Evolutionary conservation across 148 eudicot genomes (phyloP), one percentile per base, ranked within the genome.

Genomic region (Polygonum maritimum): DNA sequence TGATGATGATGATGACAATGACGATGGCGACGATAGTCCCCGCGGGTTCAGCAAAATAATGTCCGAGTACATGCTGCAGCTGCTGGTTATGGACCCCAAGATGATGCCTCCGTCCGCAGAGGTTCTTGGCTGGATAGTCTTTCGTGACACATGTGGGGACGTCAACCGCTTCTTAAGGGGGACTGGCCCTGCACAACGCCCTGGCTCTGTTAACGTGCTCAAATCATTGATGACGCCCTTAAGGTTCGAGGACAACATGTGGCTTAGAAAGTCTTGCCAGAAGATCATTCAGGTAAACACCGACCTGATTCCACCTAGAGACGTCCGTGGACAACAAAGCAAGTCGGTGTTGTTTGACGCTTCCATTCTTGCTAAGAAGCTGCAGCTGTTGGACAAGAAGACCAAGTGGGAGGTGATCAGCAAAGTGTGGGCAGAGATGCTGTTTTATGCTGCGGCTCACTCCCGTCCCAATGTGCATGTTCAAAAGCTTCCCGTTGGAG

Each of bases 301-400:
- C 16, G 67, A 48, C 44, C 15, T 51, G 55, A 73, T 74, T 15
- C 13, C 33, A 5, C 77, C 77, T 1, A 38, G 11, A 2, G 75
- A 45, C 22, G 77, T 69, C 0, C 62, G 73, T 44, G 82, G 82
- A 47, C 79, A 67, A 4, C 22, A 77, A 19, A 82, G 82, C 73
- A 79, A 74, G n/a, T 74, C 81, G 0, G 70, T 82, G 57, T 14
- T 82, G 73, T 76, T 82, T 54, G 77, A 82, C 16, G 79, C 75
- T 15, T 76, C 78, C 60, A 71, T 35, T 33, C 78, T 80, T 45
- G 78, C 82, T 15, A 76, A 72, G 38, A 14, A 18, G 35, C 51
- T 80, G 19, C 9, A 57, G 4, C 22, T n/a, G 19, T 54, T 76
- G 48, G 70, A 19, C 16, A 51, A 4, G 55, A 51, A 13, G n/a